Evolutionary conservation across 1,139 yeast genomes (phyloP), one percentile per base, ranked within the genome.

Genomic region (Geotrichum histeridarum): DNA sequence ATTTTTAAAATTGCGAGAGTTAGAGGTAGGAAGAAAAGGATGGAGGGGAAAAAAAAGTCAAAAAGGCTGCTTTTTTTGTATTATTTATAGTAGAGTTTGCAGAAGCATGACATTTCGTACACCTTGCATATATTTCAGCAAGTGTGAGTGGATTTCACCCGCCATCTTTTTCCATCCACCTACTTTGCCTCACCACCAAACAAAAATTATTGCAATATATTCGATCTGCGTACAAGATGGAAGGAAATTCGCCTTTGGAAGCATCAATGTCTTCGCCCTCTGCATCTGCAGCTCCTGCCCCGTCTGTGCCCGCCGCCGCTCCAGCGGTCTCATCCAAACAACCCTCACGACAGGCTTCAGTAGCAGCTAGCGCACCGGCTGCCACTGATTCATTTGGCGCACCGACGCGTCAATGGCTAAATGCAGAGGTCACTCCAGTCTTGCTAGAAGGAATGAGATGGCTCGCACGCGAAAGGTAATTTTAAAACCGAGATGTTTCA

Each of bases 341-440:
- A 4, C 42, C 18, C 41, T 38, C 44, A 4, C 33, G 44, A 5
- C 50, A 47, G 38, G 17, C 49, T 4, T 36, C 49, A 4, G 49
- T 45, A 6, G 49, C 49, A 17, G 49, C 49, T 12, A 12, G n/a
- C 17, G 32, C 41, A n/a, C 47, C 31, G 6, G 32, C 42, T 17
- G 42, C 30, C 18, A 49, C 52, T 14, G 51, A 52, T 8, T 52
- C 46, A 22, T 94, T 93, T 14, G 97, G 96, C 0, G 86, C 95
- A 0, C 82, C 88, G 0, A 76, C 89, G 2, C 78, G 98, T 61
- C 81, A 78, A 62, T 91, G 90, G 76, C 74, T 91, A 58, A 88
- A 90, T 66, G 75, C 80, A 59, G 76, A 85, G 56, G 77, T 91
- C 42, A 86, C 96, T 0, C 80, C 79, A 17, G 79, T 80, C 30